Conservation (phyloP, 2,329 filamentous ascomycete genomes). For the Paramyrothecium roridum region DNA sequence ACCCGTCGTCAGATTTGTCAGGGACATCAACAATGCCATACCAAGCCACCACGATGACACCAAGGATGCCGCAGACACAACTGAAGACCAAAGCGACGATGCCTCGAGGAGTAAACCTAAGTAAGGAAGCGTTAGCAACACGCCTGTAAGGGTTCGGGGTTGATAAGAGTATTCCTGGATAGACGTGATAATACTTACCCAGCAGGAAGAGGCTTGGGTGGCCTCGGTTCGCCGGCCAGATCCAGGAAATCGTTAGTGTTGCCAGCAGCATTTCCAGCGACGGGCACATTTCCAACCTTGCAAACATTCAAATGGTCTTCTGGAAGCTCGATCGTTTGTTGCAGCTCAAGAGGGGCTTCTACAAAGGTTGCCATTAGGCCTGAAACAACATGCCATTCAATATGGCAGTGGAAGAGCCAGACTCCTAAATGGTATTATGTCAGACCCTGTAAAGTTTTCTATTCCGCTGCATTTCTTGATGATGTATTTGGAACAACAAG, state of each 20-base stretch:
- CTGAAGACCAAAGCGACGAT: conserved; percentile 75
- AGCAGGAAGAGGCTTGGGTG: conserved; percentile 54
- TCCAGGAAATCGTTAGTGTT: conserved; percentile 65
- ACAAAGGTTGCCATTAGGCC: conserved; percentile 58
- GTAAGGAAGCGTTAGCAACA: not conserved
- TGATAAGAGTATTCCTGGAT: not conserved
- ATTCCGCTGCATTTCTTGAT: no score
- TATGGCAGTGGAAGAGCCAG: conserved; percentile 78
- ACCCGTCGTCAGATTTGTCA: not conserved
- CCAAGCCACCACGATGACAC: conserved; percentile 63
- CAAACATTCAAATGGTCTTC: conserved; percentile 57
- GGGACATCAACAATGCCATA: conserved; percentile 46
- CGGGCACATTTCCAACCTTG: conserved; percentile 44
- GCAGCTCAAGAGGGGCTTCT: conserved; percentile 61
- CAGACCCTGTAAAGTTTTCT: no score
- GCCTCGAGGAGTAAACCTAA: conserved; percentile 63
- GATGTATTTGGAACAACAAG: no score
- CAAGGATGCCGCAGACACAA: conserved; percentile 64
- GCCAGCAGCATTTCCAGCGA: conserved; percentile 69
- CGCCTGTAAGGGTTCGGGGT: conserved; percentile 1
- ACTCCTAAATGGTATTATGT: conserved; percentile 1
- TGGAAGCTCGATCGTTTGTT: conserved; percentile 59
- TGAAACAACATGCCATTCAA: conserved; percentile 62
- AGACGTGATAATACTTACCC: conserved; percentile 43
- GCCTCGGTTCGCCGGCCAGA: conserved; percentile 56